These are phyloP conservation scores for Lophiostoma macrostomum DNA, from an alignment of 495 filamentous ascomycete genomes.

Conservation along the genomic window DNA sequence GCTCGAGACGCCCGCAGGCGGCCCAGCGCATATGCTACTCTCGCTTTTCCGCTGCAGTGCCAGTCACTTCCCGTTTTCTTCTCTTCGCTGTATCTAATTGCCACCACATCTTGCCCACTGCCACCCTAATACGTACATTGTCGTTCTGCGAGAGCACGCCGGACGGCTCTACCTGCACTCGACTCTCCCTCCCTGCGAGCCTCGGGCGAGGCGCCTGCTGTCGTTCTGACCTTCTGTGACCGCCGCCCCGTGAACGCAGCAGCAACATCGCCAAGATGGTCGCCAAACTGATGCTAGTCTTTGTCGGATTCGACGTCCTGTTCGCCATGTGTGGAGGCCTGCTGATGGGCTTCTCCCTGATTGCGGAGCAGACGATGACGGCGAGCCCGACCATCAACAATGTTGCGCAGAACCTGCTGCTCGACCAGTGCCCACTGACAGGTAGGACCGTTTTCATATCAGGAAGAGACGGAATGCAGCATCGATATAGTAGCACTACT, in stretches of 20 bases:
- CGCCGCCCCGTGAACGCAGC: constrained; percentile 1
- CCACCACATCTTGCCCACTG: not conserved
- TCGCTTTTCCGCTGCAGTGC: constrained; percentile 10
- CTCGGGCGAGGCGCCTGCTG: not conserved
- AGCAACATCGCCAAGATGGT: constrained; percentile 27
- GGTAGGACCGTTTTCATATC: constrained; percentile 42
- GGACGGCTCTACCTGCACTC: constrained; percentile 28
- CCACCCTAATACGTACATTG: constrained; percentile 14
- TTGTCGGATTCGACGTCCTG: constrained; percentile 49
- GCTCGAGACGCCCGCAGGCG: constrained; percentile 18
- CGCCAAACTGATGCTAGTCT: constrained; percentile 37
- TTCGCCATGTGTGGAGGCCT: constrained; percentile 63
- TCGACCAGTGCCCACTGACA: constrained; percentile 58
- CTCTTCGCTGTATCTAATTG: constrained; percentile 27
- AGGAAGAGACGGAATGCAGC: constrained; percentile 5
- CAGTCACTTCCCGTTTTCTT: constrained; percentile 18
- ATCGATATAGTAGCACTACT: constrained; percentile 4
- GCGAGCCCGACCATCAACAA: constrained; percentile 48
- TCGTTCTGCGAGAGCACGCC: constrained; percentile 30
- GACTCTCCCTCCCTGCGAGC: constrained; percentile 22
- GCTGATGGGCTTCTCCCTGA: constrained; percentile 60
- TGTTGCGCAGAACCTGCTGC: constrained; percentile 61
- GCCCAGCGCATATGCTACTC: constrained; percentile 8
- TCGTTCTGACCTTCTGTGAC: not conserved
- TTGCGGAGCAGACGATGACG: constrained; percentile 51